These are phyloP conservation scores for Jasminum sambac DNA, from an alignment of 257 asterid genomes.

Conservation along the genomic window DNA sequence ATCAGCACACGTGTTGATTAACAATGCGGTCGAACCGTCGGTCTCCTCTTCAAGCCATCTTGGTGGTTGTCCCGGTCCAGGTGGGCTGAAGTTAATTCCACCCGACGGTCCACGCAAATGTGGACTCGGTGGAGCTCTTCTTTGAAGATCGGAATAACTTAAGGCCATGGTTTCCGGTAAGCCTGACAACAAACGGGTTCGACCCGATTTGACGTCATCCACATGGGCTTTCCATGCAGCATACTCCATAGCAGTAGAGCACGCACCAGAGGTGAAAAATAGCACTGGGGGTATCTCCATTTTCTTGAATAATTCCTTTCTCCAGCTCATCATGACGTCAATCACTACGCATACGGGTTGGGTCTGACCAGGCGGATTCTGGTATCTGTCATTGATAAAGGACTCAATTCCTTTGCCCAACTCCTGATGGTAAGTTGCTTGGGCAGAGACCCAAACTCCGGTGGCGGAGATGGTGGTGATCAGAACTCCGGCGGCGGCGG, in stretches of 20 bases:
- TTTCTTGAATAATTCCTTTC: constrained; percentile 50
- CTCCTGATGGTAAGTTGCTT: constrained; percentile 25
- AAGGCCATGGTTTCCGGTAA: constrained; percentile 56
- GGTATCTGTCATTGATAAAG: constrained; percentile 35
- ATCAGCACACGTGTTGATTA: constrained; percentile 60
- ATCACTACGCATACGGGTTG: constrained; percentile 55
- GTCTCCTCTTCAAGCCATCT: constrained; percentile 58
- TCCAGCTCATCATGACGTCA: constrained; percentile 80
- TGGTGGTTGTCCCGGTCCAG: constrained; percentile 41
- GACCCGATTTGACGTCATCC: constrained; percentile 41
- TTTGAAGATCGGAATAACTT: constrained; percentile 39
- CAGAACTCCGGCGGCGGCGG: constrained; percentile 12
- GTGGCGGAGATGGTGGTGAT: constrained; percentile 11
- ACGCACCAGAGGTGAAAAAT: constrained; percentile 68
- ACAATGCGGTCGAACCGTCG: constrained; percentile 46
- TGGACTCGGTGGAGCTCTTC: constrained; percentile 24
- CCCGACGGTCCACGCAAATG: constrained; percentile 25
- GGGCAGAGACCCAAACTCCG: constrained; percentile 7
- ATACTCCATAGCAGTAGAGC: constrained; percentile 58
- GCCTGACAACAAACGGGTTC: constrained; percentile 39
- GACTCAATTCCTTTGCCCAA: constrained; percentile 52
- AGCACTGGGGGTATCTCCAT: constrained; percentile 43
- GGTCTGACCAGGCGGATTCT: constrained; percentile 25
- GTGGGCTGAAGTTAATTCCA: constrained; percentile 40
- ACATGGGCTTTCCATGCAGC: constrained; percentile 58